Base-by-base conservation (phyloP, 2,329 filamentous ascomycete genomes). In the Rhinocladiella mackenziei region DNA sequence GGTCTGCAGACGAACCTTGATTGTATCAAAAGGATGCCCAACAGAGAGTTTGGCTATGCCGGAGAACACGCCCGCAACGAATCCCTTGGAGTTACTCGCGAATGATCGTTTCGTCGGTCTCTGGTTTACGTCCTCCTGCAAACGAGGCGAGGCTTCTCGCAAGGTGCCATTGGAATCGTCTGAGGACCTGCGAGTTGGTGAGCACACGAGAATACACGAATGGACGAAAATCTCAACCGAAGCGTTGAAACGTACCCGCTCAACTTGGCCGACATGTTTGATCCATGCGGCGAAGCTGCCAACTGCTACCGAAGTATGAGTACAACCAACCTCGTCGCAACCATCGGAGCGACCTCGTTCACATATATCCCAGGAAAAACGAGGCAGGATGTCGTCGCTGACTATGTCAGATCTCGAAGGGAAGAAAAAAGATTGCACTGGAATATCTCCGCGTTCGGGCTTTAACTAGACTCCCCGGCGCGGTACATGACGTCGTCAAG, bases 1-100 rank as follows among this genome's bases (percentile, higher is more conserved):
- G 2, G 91, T 97, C 65, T 98, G 92, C 13, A 98, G 74, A 22
- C 92, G 87, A 41, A 97, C 91, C 69, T 98, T 98, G 65, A 98
- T 80, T 0, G 92, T 97, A 67, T 98, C 92, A 70, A 98, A 97
- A 17, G 86, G 76, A 41, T 51, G 51, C 14, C 51, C 55, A 22
- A 53, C 46, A 7, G 41, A 80, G 45, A 96, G 71, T 70, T 97
- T 97, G 46, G 89, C 83, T 60, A 97, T 84, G 17, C 92, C 92
- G 26, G 87, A 94, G 62, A 96, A 96, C 5, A 96, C 81, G n/a
- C 92, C 92, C 1, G 87, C 92, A 19, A 96, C 87, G 63, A 97
- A 98, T n/a, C 91, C 92, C 60, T 87, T 89, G 73, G 96, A 97
- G 62, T 86, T 83, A 56, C 60, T 64, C 48, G 34, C 37, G 8